These are phyloP conservation scores for Beauveria asiatica DNA, from an alignment of 2,329 filamentous ascomycete genomes.

Conservation along the genomic window DNA sequence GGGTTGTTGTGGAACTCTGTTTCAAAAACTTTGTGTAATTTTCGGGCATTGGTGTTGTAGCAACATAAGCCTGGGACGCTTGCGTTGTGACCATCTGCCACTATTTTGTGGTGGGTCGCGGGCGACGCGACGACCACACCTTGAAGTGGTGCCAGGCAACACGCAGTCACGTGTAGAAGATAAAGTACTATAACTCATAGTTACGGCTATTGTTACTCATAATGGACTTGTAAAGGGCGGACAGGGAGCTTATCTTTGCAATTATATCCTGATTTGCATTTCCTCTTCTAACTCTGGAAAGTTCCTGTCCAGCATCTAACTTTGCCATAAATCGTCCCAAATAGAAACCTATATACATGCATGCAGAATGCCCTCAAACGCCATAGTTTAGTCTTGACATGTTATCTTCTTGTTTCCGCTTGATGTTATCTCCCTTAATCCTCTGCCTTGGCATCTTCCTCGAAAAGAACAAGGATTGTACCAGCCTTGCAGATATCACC, in stretches of 20 bases:
- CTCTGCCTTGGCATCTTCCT: conserved; percentile 35
- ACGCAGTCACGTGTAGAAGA: conserved; percentile 2
- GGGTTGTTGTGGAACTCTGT: background rate
- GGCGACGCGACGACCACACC: conserved; percentile 3
- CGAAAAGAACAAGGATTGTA: conserved; percentile 65
- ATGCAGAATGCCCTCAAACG: conserved; percentile 10
- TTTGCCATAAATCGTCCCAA: conserved; percentile 3
- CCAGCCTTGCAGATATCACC: conserved; percentile 75
- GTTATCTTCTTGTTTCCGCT: no score
- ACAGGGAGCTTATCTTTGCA: background rate
- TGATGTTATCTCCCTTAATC: conserved; percentile 12
- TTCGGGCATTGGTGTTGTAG: background rate
- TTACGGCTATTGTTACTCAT: background rate
- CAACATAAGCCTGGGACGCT: background rate
- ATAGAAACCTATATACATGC: conserved; percentile 10
- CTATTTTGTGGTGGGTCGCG: conserved; percentile 9
- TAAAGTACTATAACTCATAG: background rate
- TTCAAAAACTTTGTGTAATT: background rate
- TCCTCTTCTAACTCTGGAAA: conserved; percentile 1
- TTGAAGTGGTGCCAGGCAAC: background rate
- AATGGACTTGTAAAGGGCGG: background rate
- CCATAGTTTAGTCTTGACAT: background rate
- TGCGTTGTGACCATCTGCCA: background rate
- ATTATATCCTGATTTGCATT: conserved; percentile 2
- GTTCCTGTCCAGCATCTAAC: background rate